A percentile compares a stretch with the other conserved stretches of the same genome.
phyloP scores from a whole-genome alignment of 257 asterid species.

The Ehretia macrophylla region DNA sequence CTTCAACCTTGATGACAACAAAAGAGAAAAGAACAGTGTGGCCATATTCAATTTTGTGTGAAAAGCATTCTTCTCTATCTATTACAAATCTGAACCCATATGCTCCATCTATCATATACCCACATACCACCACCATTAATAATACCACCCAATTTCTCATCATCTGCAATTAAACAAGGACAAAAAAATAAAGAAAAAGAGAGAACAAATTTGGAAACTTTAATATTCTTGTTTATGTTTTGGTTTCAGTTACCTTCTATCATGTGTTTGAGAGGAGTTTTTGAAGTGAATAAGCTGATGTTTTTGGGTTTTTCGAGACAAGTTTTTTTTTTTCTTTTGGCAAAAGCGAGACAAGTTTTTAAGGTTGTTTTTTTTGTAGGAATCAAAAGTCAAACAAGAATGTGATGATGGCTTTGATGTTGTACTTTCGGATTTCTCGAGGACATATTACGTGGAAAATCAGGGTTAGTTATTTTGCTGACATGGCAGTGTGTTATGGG shows the following conservation, averaged over 20 bases:
- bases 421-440: not conserved
- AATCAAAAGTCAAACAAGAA: not conserved
- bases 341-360: too few species aligned
- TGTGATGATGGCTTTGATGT: not conserved
- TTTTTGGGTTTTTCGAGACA: too few species aligned
- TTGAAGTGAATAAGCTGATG: too few species aligned
- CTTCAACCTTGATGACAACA: constrained; percentile 84
- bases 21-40: constrained; percentile 77
- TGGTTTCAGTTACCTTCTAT: not conserved
- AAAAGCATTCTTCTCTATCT: constrained; percentile 82
- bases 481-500: not conserved
- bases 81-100: constrained; percentile 76
- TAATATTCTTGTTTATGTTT: too few species aligned
- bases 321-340: too few species aligned
- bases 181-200: not conserved
- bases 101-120: constrained; percentile 33
- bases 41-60: constrained; percentile 83
- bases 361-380: not conserved
- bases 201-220: not conserved
- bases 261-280: too few species aligned
- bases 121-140: constrained; percentile 25
- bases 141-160: constrained; percentile 13
- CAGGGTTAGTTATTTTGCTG: not conserved
- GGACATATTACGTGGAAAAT: too few species aligned
- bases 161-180: constrained; percentile 4